Evolutionary conservation across 257 asterid species (phyloP), one percentile per base, ranked within the genome.

Genomic region (Solanum sitiens): DNA sequence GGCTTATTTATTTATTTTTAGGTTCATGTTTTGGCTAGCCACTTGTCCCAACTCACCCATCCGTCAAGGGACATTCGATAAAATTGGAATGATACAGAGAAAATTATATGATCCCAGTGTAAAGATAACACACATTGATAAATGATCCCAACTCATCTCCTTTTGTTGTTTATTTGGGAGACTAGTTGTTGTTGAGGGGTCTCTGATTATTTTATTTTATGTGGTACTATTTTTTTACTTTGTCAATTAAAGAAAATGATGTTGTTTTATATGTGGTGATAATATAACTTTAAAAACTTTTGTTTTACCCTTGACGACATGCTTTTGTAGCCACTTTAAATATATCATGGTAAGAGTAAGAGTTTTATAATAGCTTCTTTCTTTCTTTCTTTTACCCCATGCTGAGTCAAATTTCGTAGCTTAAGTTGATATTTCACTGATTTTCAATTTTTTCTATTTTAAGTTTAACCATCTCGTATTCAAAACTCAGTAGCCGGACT

Each of bases 21-120:
- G 50, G 50, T 37, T 73, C 82, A 73, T 37, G 82, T 35, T 73
- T 72, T 39, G 33, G 59, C 3, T 37, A 40, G 33, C 83, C 27
- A 75, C 23, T 40, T 75, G 83, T 75, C 59, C 11, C 23, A 40
- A 76, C 11, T 42, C 21, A 39, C 7, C 21, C 11, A 18, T 25
- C 32, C 33, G 16, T n/a, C 3, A 11, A 1, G 33, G 8, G 71
- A 65, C 2, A 11, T 65, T 0, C 8, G 18, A n/a, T n/a, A 65
- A 11, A 65, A 65, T 11, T 65, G 72, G 18, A 65, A 65, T 1
- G 33, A 65, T n/a, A 63, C 4, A 11, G 32, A 11, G 32, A 63
- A 63, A 11, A 63, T 63, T 63, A n/a, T 2, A 63, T 63, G 33
- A 12, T 2, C 33, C 71, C 8, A n/a, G 0, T 5, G 72, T 8